Evolutionary conservation across 176 grass and related monocot species (phyloP).

Genomic region (Triticum aestivum): IWGSC_CS_RefSeq_v2.1 NC_057813.1:461402845-461403344

Average conservation of each 20-base stretch:
- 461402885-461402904: conserved; percentile 35
- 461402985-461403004: conserved; percentile 22
- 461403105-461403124: conserved; percentile 29
- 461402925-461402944: background rate
- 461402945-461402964: conserved; percentile 13
- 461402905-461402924: background rate
- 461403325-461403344: background rate
- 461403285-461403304: conserved; percentile 27
- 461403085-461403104: conserved; percentile 19
- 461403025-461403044: conserved; percentile 38
- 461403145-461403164: conserved; percentile 30
- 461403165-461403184: conserved; percentile 30
- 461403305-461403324: conserved; percentile 14
- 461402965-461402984: conserved; percentile 22
- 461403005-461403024: conserved; percentile 25
- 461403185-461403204: background rate
- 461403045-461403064: background rate
- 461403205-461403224: conserved; percentile 11
- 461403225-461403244: background rate
- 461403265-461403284: conserved; percentile 21
- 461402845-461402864: conserved; percentile 42
- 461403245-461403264: conserved; percentile 12
- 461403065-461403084: background rate
- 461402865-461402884: background rate
- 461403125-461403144: background rate